Evolutionary conservation across 2,329 filamentous ascomycete genomes (phyloP), one percentile per base, ranked within the genome.

Genomic region (Plenodomus tracheiphilus): DNA sequence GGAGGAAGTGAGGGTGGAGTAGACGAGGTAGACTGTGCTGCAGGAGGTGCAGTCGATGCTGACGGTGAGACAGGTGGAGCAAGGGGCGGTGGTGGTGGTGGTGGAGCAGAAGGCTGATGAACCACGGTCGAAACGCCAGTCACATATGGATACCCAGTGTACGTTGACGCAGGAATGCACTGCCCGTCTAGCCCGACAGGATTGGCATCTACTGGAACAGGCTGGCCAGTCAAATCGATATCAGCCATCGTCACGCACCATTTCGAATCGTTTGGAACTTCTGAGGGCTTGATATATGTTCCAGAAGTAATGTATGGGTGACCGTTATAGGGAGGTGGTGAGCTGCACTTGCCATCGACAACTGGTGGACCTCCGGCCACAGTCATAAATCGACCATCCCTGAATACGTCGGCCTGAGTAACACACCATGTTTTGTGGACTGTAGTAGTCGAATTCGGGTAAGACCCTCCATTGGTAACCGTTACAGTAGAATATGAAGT

Each of bases 181-280:
- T 51, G 43, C 10, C 58, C 49, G 15, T 54, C 45, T 25, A 41
- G 3, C 8, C 38, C 47, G 6, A 56, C 55, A 28, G 51, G 44
- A 10, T 47, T 46, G 11, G 38, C 51, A 28, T 45, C 51, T 13
- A 59, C 16, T 7, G 53, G 39, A 5, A 59, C 25, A 18, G 39
- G 49, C 0, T 38, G 17, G 10, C 47, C 51, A 15, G 53, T 48
- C 16, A 43, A 39, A 18, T 51, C 39, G 22, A 59, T 34, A 18
- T 59, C 55, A 6, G 51, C 50, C 11, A 61, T 43, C 11, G 56
- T 61, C 9, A 57, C 15, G 34, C 58, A 61, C 51, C 49, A 59
- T 15, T 43, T 43, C 18, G 25, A 20, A 15, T 32, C 15, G 4
- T 15, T 32, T 10, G 28, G 28, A 32, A 32, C 28, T 15, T 4